phyloP scores from a whole-genome alignment of 228 moss, liverwort and hornwort genomes.

The Sphagnum magellanicum region DNA sequence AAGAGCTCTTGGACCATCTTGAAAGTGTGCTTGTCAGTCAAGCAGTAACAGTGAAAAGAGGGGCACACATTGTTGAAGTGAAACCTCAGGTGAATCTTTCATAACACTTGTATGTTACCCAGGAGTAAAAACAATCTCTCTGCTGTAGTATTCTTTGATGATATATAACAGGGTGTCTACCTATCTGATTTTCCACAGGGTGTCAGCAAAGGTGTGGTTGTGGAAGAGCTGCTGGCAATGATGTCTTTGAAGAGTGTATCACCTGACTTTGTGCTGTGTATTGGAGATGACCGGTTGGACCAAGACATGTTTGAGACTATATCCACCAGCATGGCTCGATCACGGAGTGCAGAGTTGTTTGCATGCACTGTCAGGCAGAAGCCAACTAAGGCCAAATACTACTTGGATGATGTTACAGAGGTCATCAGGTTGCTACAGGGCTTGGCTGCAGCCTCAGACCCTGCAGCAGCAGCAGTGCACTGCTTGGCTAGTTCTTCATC shows the following conservation, averaged over 20 bases:
- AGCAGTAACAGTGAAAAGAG: constrained; percentile 85
- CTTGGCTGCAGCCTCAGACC: constrained; percentile 75
- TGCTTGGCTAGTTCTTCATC: too few relatives aligned
- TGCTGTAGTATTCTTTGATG: neutral
- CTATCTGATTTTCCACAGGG: constrained; percentile 39
- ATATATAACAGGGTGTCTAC: too few relatives aligned
- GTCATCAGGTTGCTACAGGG: constrained; percentile 91
- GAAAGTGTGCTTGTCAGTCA: constrained; percentile 91
- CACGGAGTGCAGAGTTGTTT: constrained; percentile 77
- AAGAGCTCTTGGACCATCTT: constrained; percentile 85
- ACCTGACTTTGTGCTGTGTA: constrained; percentile 83
- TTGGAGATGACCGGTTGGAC: constrained; percentile 96
- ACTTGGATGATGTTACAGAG: constrained; percentile 90
- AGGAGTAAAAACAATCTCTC: neutral
- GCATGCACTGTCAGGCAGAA: constrained; percentile 95
- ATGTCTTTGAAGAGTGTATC: constrained; percentile 47
- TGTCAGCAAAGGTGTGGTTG: constrained; percentile 85
- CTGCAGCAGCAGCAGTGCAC: constrained; percentile 29
- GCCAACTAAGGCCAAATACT: constrained; percentile 93
- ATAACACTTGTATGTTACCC: neutral
- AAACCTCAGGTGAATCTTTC: constrained; percentile 68
- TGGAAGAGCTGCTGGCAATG: constrained; percentile 64
- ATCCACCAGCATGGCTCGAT: constrained; percentile 40
- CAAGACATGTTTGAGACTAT: constrained; percentile 97
- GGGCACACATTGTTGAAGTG: constrained; percentile 93